These are phyloP conservation scores for Diplocarpon rosae DNA, from an alignment of 2,329 filamentous ascomycete species.

Conservation along the genomic window DNA sequence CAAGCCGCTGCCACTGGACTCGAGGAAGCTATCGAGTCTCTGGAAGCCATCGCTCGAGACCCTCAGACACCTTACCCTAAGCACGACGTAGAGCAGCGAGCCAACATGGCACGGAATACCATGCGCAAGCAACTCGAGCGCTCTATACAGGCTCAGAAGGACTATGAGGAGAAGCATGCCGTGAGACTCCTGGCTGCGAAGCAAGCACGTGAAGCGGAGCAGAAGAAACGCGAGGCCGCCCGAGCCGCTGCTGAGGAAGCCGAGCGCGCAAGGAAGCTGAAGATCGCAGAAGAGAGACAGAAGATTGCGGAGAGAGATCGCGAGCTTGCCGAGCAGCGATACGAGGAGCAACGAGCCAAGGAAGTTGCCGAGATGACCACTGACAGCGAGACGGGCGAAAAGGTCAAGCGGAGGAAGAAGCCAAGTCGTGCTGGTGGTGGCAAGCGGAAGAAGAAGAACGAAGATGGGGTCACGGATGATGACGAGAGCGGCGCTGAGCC, in stretches of 20 bases:
- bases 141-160: slow-evolving; percentile 70
- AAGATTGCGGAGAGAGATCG: slow-evolving; percentile 69
- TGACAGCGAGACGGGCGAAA: slow-evolving; percentile 72
- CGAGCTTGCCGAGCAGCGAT: slow-evolving; percentile 57
- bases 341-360: slow-evolving; percentile 56
- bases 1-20: slow-evolving; percentile 70
- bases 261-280: slow-evolving; percentile 64
- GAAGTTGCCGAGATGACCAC: slow-evolving; percentile 71
- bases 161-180: slow-evolving; percentile 90
- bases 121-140: slow-evolving; percentile 86
- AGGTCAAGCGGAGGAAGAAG: slow-evolving; percentile 67
- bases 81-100: slow-evolving; percentile 83
- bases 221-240: slow-evolving; percentile 67
- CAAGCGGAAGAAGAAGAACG: slow-evolving; percentile 32
- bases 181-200: slow-evolving; percentile 75
- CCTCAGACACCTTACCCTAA: slow-evolving; percentile 76
- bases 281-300: slow-evolving; percentile 77
- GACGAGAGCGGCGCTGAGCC: slow-evolving; percentile 24
- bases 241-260: slow-evolving; percentile 55
- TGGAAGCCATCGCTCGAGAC: slow-evolving; percentile 52
- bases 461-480: slow-evolving; percentile 26
- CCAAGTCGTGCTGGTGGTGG: slow-evolving; percentile 29
- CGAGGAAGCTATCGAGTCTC: slow-evolving; percentile 69
- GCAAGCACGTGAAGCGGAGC: slow-evolving; percentile 68
- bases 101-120: slow-evolving; percentile 94